phyloP scores from a whole-genome alignment of 495 filamentous ascomycete species.

The Podospora bellae-mahoneyi region DNA sequence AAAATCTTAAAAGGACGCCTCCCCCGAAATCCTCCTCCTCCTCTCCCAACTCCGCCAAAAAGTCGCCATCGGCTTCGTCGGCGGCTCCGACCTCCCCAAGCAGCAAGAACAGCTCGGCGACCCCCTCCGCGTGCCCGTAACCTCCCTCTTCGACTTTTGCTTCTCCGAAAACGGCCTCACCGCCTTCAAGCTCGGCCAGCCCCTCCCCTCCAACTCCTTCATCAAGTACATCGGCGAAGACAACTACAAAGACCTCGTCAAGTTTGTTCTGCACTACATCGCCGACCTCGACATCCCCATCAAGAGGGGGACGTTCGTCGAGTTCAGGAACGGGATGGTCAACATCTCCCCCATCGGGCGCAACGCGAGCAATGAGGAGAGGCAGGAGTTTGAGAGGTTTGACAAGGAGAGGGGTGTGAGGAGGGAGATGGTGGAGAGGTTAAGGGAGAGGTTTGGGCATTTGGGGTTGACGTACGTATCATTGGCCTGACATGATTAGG shows the following conservation, averaged over 20 bases:
- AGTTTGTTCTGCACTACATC: conserved; percentile 83
- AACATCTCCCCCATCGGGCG: conserved; percentile 91
- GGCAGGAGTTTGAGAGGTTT: conserved; percentile 72
- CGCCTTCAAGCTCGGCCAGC: conserved; percentile 75
- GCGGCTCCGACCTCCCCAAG: conserved; percentile 82
- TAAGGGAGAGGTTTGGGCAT: conserved; percentile 79
- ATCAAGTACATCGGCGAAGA: conserved; percentile 91
- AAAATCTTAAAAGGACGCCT: conserved; percentile 35
- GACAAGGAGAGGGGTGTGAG: conserved; percentile 75
- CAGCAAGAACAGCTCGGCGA: conserved; percentile 93
- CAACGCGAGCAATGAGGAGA: conserved; percentile 77
- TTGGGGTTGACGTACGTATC: conserved; percentile 74
- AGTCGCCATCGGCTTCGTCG: conserved; percentile 87
- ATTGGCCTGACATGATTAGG: neutral
- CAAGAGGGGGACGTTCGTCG: conserved; percentile 94
- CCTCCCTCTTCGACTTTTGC: conserved; percentile 87
- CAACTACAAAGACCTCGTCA: conserved; percentile 82
- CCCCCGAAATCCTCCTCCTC: conserved; percentile 76
- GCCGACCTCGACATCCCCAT: conserved; percentile 81
- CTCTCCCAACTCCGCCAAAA: conserved; percentile 79
- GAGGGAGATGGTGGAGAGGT: conserved; percentile 62
- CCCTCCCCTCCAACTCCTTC: conserved; percentile 73
- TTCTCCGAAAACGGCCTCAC: conserved; percentile 95
- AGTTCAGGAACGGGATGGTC: conserved; percentile 97
- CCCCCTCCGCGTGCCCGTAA: conserved; percentile 54